phyloP scores from a whole-genome alignment of 1,284 basidiomycete genomes.

The Puccinia brachypodii region DNA sequence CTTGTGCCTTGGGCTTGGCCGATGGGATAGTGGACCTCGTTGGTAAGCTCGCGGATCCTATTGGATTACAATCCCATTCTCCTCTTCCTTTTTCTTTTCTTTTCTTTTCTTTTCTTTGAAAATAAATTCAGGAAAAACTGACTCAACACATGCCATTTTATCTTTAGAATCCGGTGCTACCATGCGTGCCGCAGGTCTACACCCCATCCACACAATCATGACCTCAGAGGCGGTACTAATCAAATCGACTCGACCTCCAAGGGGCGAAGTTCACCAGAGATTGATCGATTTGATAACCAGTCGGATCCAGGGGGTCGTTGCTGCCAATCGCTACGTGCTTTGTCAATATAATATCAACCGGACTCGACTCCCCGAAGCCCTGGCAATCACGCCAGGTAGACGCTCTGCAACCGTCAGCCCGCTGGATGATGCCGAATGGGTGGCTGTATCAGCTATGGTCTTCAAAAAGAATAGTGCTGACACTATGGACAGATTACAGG shows the following conservation, averaged over 20 bases:
- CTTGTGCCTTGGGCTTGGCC: conserved; percentile 91
- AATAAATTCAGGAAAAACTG: background rate
- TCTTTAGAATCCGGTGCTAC: conserved; percentile 73
- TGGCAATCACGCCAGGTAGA: conserved; percentile 79
- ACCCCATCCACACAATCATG: conserved; percentile 85
- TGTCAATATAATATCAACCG: background rate
- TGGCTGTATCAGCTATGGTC: conserved; percentile 90
- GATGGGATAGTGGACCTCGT: conserved; percentile 73
- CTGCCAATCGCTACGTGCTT: conserved; percentile 59
- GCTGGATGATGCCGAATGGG: conserved; percentile 78
- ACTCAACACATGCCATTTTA: background rate
- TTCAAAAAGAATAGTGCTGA: conserved; percentile 77
- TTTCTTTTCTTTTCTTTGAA: background rate
- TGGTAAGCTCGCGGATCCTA: conserved; percentile 77
- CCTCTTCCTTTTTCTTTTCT: conserved; percentile 55
- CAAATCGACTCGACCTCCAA: conserved; percentile 67
- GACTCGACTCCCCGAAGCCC: conserved; percentile 61
- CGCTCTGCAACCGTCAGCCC: conserved; percentile 86
- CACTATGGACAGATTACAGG: conserved; percentile 85
- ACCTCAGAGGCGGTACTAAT: conserved; percentile 76
- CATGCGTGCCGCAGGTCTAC: conserved; percentile 96
- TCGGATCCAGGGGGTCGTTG: conserved; percentile 76
- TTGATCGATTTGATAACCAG: conserved; percentile 79
- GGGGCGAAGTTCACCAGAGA: conserved; percentile 59
- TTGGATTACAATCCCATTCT: conserved; percentile 94